A percentile compares a stretch with the other conserved stretches of the same genome.
phyloP scores from a whole-genome alignment of 345 rosid species.

The Citrus sinensis region DVS_A1.0 CM039161.1:23013501-23014000 shows the following conservation, averaged over 20 bases:
- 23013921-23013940: conserved; percentile 64
- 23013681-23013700: conserved; percentile 51
- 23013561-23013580: not conserved
- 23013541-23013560: not conserved
- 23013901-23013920: conserved; percentile 46
- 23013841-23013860: conserved; percentile 67
- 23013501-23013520: not conserved
- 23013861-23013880: conserved; percentile 50
- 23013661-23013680: conserved; percentile 40
- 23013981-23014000: conserved; percentile 36
- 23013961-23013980: conserved; percentile 70
- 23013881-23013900: conserved; percentile 45
- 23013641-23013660: not conserved
- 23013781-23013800: conserved; percentile 29
- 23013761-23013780: conserved; percentile 59
- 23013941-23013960: conserved; percentile 72
- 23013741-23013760: conserved; percentile 85
- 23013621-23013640: not conserved
- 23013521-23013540: not conserved
- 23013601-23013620: not conserved
- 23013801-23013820: conserved; percentile 42
- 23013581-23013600: no score
- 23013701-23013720: conserved; percentile 64
- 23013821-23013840: conserved; percentile 48
- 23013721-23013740: conserved; percentile 60